Conservation (phyloP, 2,329 filamentous ascomycete species). For the Exophiala alcalophila region DNA sequence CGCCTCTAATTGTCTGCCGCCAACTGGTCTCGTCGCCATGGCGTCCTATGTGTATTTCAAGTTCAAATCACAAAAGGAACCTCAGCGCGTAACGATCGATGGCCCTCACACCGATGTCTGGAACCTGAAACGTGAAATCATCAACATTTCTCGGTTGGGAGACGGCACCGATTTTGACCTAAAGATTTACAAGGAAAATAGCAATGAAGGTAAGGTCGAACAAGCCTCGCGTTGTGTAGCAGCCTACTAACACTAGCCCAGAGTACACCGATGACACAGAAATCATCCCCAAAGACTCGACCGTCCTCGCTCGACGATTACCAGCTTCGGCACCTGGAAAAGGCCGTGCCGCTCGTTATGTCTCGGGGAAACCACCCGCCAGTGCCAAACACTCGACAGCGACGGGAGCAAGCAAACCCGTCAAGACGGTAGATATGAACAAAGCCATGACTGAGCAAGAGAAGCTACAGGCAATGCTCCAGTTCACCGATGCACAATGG, state of each 20-base stretch:
- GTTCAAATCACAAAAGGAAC: constrained; percentile 98
- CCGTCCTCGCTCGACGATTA: constrained; percentile 81
- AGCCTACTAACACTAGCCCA: constrained; percentile 42
- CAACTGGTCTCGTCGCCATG: constrained; percentile 55
- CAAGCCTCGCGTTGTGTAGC: neutral
- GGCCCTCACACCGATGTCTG: constrained; percentile 97
- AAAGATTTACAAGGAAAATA: constrained; percentile 88
- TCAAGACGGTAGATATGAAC: constrained; percentile 57
- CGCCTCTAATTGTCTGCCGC: constrained; percentile 3
- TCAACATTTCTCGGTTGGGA: constrained; percentile 85
- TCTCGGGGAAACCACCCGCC: constrained; percentile 91
- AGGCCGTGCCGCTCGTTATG: constrained; percentile 88
- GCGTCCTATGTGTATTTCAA: constrained; percentile 99
- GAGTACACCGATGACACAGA: constrained; percentile 97
- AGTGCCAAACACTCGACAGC: constrained; percentile 65
- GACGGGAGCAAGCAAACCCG: constrained; percentile 38
- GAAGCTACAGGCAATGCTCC: constrained; percentile 87
- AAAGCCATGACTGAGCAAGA: constrained; percentile 88
- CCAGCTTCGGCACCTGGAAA: constrained; percentile 82
- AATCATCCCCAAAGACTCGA: constrained; percentile 93
- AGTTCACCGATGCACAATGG: constrained; percentile 87
- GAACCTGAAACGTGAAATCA: constrained; percentile 98
- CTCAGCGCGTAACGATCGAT: constrained; percentile 91
- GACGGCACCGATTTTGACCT: constrained; percentile 97
- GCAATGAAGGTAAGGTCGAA: constrained; percentile 70